phyloP scores from a whole-genome alignment of 1,284 basidiomycete genomes.

The Rhodotorula mucilaginosa region DNA sequence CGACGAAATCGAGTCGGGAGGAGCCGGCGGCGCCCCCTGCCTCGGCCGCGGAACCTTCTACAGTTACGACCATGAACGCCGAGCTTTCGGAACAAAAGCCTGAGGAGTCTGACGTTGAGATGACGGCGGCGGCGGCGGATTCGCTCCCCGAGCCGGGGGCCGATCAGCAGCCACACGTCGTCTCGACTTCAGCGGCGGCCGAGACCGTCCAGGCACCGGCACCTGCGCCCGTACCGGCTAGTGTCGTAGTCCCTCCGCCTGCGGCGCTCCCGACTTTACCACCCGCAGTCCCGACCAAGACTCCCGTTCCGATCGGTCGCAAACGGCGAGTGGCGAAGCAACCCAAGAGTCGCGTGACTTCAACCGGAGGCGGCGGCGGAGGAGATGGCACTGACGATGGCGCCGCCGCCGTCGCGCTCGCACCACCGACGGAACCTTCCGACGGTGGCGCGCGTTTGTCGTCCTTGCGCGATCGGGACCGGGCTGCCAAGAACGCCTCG shows the following conservation, averaged over 20 bases:
- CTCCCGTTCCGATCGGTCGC: constrained; percentile 14
- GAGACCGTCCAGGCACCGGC: not conserved
- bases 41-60: not conserved
- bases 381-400: not conserved
- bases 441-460: constrained; percentile 1
- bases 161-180: not conserved
- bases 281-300: not conserved
- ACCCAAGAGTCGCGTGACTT: not conserved
- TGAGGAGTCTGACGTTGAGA: no score
- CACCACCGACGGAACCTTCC: not conserved
- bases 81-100: not conserved
- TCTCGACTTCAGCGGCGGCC: not conserved
- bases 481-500: not conserved
- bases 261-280: not conserved
- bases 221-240: not conserved
- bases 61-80: not conserved
- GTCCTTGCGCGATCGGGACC: not conserved
- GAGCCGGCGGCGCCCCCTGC: not conserved
- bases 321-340: constrained; percentile 28
- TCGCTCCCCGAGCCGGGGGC: not conserved
- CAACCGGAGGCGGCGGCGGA: not conserved
- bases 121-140: not conserved
- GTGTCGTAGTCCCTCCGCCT: not conserved
- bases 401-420: not conserved
- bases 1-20: not conserved